phyloP scores from a whole-genome alignment of 306 rosid species.

The Echinosophora koreensis region DNA sequence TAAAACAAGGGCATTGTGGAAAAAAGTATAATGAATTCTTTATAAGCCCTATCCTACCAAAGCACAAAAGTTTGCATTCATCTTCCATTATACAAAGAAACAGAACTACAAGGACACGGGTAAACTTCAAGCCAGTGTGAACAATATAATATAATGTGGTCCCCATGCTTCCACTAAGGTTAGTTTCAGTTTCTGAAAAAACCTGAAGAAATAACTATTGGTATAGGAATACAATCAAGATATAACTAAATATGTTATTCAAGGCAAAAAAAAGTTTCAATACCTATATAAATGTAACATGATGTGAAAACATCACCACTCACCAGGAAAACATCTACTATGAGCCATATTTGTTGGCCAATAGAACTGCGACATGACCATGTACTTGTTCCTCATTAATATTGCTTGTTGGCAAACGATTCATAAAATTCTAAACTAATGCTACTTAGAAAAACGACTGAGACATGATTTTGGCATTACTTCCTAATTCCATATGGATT shows the following conservation, averaged over 20 bases:
- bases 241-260: not conserved
- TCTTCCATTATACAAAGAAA: too few species aligned
- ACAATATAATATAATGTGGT: not conserved
- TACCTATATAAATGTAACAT: slow-evolving; percentile 47
- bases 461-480: slow-evolving; percentile 43
- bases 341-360: slow-evolving; percentile 45
- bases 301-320: slow-evolving; percentile 43
- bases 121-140: not conserved
- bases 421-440: slow-evolving; percentile 46
- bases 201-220: not conserved
- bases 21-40: too few species aligned
- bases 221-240: not conserved
- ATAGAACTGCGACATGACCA: slow-evolving; percentile 46
- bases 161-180: slow-evolving; percentile 20
- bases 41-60: too few species aligned
- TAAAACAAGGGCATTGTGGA: too few species aligned
- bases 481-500: slow-evolving; percentile 51
- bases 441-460: slow-evolving; percentile 34
- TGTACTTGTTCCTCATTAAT: slow-evolving; percentile 42
- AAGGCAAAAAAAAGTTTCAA: too few species aligned
- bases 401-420: slow-evolving; percentile 43
- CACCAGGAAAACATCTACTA: slow-evolving; percentile 43
- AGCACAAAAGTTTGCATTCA: too few species aligned
- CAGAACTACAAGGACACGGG: too few species aligned
- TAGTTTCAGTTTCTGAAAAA: too few species aligned